Conservation (phyloP, 345 rosid genomes). For the Eucalyptus globulus region DNA sequence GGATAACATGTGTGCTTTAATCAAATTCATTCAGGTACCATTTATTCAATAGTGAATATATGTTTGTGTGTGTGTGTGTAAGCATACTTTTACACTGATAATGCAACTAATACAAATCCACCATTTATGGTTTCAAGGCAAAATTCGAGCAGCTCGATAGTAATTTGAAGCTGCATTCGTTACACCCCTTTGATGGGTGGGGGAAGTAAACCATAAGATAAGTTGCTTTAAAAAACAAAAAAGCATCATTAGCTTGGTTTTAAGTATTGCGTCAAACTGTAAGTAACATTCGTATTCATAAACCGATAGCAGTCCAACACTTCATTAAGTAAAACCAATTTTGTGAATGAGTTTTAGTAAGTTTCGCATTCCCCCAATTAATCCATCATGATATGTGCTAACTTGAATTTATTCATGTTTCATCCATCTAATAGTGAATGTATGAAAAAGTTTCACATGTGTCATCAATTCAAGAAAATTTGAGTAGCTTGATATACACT, state of each 20-base stretch:
- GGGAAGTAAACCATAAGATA: neutral
- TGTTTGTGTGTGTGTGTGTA: fast-evolving
- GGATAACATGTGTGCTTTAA: neutral
- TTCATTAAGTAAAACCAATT: neutral
- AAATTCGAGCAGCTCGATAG: neutral
- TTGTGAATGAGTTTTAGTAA: neutral
- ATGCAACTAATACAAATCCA: neutral
- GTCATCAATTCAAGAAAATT: neutral
- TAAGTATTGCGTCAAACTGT: neutral
- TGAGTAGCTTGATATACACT: neutral
- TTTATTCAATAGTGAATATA: neutral
- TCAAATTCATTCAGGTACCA: neutral
- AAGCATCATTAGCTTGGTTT: neutral
- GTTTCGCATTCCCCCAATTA: neutral
- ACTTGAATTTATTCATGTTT: too few species aligned
- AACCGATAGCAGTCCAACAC: neutral
- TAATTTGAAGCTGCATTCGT: neutral
- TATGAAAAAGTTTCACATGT: too few species aligned
- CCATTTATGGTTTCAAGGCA: neutral
- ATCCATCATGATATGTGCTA: neutral
- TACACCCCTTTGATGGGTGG: neutral
- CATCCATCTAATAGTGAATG: too few species aligned
- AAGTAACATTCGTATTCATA: neutral
- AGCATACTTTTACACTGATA: neutral
- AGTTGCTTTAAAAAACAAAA: neutral